A percentile compares a stretch with the other conserved stretches of the same genome.
Conservation (phyloP, 805 yeast genomes). For the Metschnikowia koreensis region DNA sequence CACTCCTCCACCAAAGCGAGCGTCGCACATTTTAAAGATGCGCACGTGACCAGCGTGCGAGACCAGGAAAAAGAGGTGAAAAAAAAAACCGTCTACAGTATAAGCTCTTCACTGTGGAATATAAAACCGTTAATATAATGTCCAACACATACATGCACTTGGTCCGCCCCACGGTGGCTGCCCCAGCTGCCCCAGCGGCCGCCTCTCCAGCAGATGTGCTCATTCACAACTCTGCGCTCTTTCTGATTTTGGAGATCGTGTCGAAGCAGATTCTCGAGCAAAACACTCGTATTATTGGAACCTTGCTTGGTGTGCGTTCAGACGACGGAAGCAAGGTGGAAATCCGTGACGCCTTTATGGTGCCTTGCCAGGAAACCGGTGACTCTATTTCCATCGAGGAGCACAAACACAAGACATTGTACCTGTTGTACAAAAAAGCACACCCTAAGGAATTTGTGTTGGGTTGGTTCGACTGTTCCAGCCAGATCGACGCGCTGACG, state of each 20-base stretch:
- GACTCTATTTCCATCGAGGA: conserved; percentile 78
- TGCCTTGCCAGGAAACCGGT: conserved; percentile 71
- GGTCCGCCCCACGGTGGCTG: conserved; percentile 50
- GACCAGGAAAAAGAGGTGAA: conserved; percentile 12
- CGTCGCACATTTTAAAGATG: not conserved
- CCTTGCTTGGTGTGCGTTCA: conserved; percentile 75
- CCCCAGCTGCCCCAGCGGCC: conserved; percentile 44
- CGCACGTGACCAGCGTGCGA: conserved; percentile 19
- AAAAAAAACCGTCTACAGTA: conserved; percentile 2
- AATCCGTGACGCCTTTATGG: conserved; percentile 72
- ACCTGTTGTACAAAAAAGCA: conserved; percentile 68
- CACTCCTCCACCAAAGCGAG: too few species aligned
- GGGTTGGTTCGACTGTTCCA: conserved; percentile 79
- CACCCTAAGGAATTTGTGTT: conserved; percentile 75
- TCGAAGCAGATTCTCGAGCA: conserved; percentile 44
- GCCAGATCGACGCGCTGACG: conserved; percentile 64
- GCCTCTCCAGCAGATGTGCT: conserved; percentile 51
- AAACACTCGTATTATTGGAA: conserved; percentile 69
- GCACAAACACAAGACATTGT: conserved; percentile 68
- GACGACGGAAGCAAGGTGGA: conserved; percentile 80
- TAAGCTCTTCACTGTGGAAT: not conserved
- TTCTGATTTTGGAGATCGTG: conserved; percentile 74
- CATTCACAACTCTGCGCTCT: conserved; percentile 67
- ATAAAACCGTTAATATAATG: not conserved
- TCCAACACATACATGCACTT: conserved; percentile 36